Conservation (phyloP, 768 basidiomycete species). For the Pleurotus tuber-regium region DNA sequence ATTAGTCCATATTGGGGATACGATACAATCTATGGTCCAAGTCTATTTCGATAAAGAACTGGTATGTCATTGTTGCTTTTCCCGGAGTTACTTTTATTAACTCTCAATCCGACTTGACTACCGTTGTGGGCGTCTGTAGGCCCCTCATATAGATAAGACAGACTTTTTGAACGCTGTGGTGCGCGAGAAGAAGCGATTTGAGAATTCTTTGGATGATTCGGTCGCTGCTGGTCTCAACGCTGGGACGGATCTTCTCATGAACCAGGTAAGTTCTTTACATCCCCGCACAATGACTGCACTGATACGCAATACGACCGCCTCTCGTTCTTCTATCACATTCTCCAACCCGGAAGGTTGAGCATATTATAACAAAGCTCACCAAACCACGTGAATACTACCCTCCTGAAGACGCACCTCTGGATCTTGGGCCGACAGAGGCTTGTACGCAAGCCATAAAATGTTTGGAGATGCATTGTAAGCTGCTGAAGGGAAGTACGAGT, state of each 20-base stretch:
- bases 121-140: slow-evolving; percentile 37
- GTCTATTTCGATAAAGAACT: slow-evolving; percentile 98
- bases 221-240: slow-evolving; percentile 94
- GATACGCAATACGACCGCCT: too few relatives aligned
- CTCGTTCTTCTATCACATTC: too few relatives aligned
- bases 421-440: slow-evolving; percentile 82
- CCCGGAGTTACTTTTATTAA: slow-evolving; percentile 1
- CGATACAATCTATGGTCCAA: slow-evolving; percentile 95
- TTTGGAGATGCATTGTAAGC: slow-evolving; percentile 85
- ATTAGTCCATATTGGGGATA: slow-evolving; percentile 95
- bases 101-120: too few relatives aligned
- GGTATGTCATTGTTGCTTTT: slow-evolving; percentile 40
- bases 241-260: slow-evolving; percentile 94
- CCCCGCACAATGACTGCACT: not conserved
- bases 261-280: slow-evolving; percentile 54
- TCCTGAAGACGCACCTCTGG: slow-evolving; percentile 71
- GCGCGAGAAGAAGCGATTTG: slow-evolving; percentile 95
- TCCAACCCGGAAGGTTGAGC: slow-evolving; percentile 76
- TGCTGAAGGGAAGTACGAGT: slow-evolving; percentile 90
- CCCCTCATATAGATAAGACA: slow-evolving; percentile 84
- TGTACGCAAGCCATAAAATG: slow-evolving; percentile 90
- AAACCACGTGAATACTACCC: slow-evolving; percentile 90
- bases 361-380: slow-evolving; percentile 83
- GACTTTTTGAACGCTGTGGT: slow-evolving; percentile 94
- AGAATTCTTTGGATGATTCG: slow-evolving; percentile 87